A percentile compares a stretch with the other conserved stretches of the same genome.
Evolutionary conservation across 2,329 filamentous ascomycete species (phyloP).

Genomic region (Fusarium albosuccineum): DNA sequence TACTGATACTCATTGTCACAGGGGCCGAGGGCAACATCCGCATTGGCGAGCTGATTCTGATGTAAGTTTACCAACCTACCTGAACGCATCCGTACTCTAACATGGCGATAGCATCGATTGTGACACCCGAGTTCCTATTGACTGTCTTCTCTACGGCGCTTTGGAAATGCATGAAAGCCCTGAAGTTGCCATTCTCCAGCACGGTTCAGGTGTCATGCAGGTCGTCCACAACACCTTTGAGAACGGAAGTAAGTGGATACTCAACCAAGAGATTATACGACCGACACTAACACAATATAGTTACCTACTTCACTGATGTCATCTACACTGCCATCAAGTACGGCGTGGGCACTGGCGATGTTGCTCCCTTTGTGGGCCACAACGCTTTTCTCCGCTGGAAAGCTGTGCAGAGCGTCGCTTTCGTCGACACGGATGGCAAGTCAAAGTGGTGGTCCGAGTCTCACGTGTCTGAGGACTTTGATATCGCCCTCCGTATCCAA

Average conservation of each 20-base stretch:
- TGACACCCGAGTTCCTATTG: conserved; percentile 72
- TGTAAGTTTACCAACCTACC: conserved; percentile 45
- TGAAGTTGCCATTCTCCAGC: conserved; percentile 79
- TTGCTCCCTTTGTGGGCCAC: conserved; percentile 82
- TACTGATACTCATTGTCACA: rapidly evolving
- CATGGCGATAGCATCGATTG: conserved; percentile 63
- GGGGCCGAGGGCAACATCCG: conserved; percentile 69
- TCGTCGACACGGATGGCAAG: conserved; percentile 59
- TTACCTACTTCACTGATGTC: conserved; percentile 84
- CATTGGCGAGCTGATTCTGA: conserved; percentile 69
- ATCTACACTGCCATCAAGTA: conserved; percentile 81
- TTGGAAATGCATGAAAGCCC: conserved; percentile 78
- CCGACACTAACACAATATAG: neutral
- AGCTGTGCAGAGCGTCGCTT: conserved; percentile 42
- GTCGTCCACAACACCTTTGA: conserved; percentile 80
- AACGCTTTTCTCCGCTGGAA: conserved; percentile 80
- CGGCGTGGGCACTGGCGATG: conserved; percentile 77
- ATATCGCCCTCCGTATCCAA: conserved; percentile 80
- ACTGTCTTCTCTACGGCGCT: conserved; percentile 76
- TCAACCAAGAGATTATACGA: neutral
- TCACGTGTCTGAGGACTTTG: conserved; percentile 83
- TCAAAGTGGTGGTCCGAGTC: conserved; percentile 81
- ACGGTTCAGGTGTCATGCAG: conserved; percentile 82
- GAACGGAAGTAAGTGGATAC: conserved; percentile 59
- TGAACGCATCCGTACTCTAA: too few relatives aligned